Conservation (phyloP, 2,329 filamentous ascomycete genomes). For the Colletotrichum theobromicola region DNA sequence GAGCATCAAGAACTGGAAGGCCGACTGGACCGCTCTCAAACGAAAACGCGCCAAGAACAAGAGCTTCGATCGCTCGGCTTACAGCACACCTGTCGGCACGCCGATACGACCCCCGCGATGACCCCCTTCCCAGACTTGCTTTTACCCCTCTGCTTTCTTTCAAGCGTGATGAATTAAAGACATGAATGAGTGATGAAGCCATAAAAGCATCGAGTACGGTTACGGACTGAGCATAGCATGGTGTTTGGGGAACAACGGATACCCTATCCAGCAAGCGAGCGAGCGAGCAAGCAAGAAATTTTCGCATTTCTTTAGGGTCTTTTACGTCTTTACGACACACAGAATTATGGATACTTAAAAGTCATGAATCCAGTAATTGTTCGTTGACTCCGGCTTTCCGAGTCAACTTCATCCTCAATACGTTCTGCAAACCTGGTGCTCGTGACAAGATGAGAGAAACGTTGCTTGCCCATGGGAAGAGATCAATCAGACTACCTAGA, state of each 20-base stretch:
- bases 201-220: constrained; percentile 17
- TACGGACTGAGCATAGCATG: constrained; percentile 21
- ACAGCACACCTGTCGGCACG: constrained; percentile 16
- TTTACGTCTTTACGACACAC: neutral
- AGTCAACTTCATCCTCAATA: neutral
- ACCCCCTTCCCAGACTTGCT: constrained; percentile 9
- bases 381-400: neutral
- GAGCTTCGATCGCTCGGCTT: constrained; percentile 17
- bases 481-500: neutral
- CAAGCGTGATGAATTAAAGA: constrained; percentile 19
- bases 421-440: neutral
- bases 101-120: constrained; percentile 16
- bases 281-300: neutral
- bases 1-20: constrained; percentile 66
- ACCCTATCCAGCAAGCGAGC: constrained; percentile 10
- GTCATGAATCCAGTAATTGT: constrained; percentile 1
- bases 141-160: constrained; percentile 4
- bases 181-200: constrained; percentile 21
- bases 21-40: constrained; percentile 61
- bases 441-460: neutral
- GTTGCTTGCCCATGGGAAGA: neutral
- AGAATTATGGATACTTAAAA: constrained; percentile 12
- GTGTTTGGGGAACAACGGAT: constrained; percentile 19
- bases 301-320: constrained; percentile 17
- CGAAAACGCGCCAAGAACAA: constrained; percentile 41